Evolutionary conservation across 1,284 basidiomycete species (phyloP), one percentile per base, ranked within the genome.

Genomic region (Ganoderma meredithae): DNA sequence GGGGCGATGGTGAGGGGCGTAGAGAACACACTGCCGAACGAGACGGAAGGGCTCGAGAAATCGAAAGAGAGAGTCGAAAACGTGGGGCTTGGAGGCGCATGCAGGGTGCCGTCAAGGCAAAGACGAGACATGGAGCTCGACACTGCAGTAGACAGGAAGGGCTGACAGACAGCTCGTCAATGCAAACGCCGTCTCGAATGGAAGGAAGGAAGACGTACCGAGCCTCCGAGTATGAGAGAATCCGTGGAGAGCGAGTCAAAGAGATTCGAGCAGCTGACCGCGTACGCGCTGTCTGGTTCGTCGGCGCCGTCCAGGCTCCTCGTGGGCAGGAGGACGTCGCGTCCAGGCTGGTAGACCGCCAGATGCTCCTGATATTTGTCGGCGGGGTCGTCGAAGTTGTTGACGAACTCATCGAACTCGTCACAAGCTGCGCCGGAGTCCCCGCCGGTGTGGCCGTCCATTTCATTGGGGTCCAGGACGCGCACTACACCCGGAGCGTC

Each of bases 1-100:
- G 67, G 67, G 25, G 63, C 62, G 41, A 64, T 61, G 25, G 67
- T 68, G 44, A 60, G 41, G 12, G 67, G 67, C 22, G 67, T 68
- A 39, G 63, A 61, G 15, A 64, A 15, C 22, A 49, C 27, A 52
- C 58, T 49, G 52, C 49, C 22, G 8, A 63, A 64, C 13, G 63
- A 64, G 22, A 41, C n/a, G 4, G 63, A 63, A 5, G 66, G 67
- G 19, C 58, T 61, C 15, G 49, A 55, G 59, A 56, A 64, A 13
- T 63, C 27, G 53, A 55, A 60, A 25, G 56, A 52, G 13, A 62
- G 15, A 40, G 31, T 55, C 5, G 66, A 67, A 47, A 53, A 59
- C 13, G 31, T 25, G 25, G 52, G 53, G 60, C 49, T 39, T 8
- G 25, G 52, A 25, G 60, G 39, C 6, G 53, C 9, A 27, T 39